Percentiles rank a stretch among this genome's conserved stretches.
Evolutionary conservation across 345 rosid species (phyloP).

Genomic region (Eucalyptus marginata): DNA sequence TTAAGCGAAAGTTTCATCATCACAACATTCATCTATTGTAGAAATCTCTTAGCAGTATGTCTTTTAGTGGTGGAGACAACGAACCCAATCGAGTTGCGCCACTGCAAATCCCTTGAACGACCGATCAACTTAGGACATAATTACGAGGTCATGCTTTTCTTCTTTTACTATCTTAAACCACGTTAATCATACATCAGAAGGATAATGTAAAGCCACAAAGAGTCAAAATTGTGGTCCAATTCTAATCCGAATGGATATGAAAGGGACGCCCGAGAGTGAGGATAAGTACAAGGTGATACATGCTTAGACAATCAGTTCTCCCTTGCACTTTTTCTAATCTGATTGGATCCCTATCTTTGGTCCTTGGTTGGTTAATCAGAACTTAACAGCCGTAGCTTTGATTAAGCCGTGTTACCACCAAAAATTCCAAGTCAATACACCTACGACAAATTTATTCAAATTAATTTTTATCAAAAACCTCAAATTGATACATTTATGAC

Average conservation of each 20-base stretch:
- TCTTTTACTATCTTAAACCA: neutral
- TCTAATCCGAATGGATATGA: neutral
- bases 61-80: neutral
- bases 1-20: neutral
- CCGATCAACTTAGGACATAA: neutral
- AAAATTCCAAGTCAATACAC: no score
- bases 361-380: rapidly evolving
- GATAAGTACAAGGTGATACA: neutral
- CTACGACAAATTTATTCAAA: no score
- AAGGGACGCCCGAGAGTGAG: neutral
- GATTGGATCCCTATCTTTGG: neutral
- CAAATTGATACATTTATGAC: rapidly evolving
- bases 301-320: neutral
- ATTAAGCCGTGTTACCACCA: neutral
- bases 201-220: neutral
- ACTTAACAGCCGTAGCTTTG: neutral
- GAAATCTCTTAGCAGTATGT: neutral
- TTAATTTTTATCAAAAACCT: no score
- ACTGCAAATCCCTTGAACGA: neutral
- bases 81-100: neutral
- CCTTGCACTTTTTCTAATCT: neutral
- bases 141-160: neutral
- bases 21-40: neutral
- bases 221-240: neutral
- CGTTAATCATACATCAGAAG: neutral